A percentile compares a stretch with the other conserved stretches of the same genome.
Evolutionary conservation across 83 land plant genomes (phyloP).

Genomic region (Picea mariana): DNA sequence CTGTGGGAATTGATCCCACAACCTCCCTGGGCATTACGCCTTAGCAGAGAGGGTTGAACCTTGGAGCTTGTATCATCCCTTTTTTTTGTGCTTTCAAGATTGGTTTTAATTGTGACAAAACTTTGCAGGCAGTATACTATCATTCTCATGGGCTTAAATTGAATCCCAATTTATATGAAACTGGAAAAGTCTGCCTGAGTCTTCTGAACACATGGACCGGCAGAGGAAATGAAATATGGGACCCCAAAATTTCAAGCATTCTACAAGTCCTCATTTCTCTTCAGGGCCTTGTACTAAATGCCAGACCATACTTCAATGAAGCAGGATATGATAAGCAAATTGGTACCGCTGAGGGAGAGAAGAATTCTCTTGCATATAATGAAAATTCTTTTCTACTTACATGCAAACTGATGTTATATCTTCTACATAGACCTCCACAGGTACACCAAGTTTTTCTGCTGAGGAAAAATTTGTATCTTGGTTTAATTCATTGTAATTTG

Average conservation of each 20-base stretch:
- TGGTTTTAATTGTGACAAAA: not conserved
- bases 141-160: slow-evolving; percentile 94
- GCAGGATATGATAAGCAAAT: slow-evolving; percentile 97
- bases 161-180: slow-evolving; percentile 95
- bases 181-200: slow-evolving; percentile 95
- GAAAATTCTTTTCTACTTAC: slow-evolving; percentile 90
- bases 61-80: too few relatives aligned
- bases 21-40: too few relatives aligned
- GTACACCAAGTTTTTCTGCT: slow-evolving; percentile 30
- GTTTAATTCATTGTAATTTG: not conserved
- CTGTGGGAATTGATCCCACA: too few relatives aligned
- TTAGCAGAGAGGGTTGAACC: too few relatives aligned
- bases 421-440: slow-evolving; percentile 86
- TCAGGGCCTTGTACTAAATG: slow-evolving; percentile 94
- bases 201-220: slow-evolving; percentile 98
- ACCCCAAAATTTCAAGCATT: slow-evolving; percentile 86
- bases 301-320: slow-evolving; percentile 97
- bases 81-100: too few relatives aligned
- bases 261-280: slow-evolving; percentile 96
- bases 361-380: slow-evolving; percentile 90
- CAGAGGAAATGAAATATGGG: slow-evolving; percentile 95
- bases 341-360: slow-evolving; percentile 98
- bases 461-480: not conserved
- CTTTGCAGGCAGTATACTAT: slow-evolving; percentile 77
- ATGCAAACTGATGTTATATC: slow-evolving; percentile 89